Evolutionary conservation across 371 early-diverging fungal species (phyloP).

Genomic region (Lichtheimia hyalospora): DNA sequence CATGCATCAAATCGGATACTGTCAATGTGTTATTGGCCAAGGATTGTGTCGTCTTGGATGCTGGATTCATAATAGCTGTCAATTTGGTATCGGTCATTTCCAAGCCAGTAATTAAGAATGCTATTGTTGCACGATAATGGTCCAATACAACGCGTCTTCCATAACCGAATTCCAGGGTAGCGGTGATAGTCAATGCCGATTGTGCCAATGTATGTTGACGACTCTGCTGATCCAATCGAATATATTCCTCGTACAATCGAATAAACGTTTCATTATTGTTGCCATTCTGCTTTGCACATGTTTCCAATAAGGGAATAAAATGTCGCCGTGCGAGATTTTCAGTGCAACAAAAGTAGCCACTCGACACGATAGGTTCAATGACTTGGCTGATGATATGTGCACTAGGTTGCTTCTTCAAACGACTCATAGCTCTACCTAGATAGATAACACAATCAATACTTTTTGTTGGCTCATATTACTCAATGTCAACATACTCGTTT

Average conservation of each 20-base stretch:
- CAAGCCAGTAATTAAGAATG: not conserved
- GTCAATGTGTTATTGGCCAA: not conserved
- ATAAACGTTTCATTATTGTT: conserved; percentile 4
- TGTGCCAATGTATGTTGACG: conserved; percentile 29
- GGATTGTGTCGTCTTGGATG: not conserved
- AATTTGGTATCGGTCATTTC: not conserved
- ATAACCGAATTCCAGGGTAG: conserved; percentile 34
- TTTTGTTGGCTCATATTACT: not conserved
- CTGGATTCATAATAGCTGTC: not conserved
- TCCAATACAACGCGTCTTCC: conserved; percentile 1
- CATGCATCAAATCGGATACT: conserved; percentile 33
- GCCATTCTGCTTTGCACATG: conserved; percentile 12
- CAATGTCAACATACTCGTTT: conserved; percentile 23
- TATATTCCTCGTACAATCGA: conserved; percentile 18
- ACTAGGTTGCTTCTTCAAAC: conserved; percentile 9
- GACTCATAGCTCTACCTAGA: conserved; percentile 1
- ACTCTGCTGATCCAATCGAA: conserved; percentile 15
- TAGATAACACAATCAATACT: not conserved
- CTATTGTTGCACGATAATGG: not conserved
- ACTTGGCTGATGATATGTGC: conserved; percentile 19
- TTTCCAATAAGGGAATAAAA: conserved; percentile 46
- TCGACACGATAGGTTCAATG: conserved; percentile 35
- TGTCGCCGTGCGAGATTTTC: conserved; percentile 44
- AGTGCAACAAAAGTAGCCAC: conserved; percentile 42
- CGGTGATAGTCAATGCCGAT: conserved; percentile 39